A percentile compares a stretch with the other conserved stretches of the same genome.
These are phyloP conservation scores for Fusarium protoensiforme DNA, from an alignment of 2,329 filamentous ascomycete species.

Conservation along the genomic window DNA sequence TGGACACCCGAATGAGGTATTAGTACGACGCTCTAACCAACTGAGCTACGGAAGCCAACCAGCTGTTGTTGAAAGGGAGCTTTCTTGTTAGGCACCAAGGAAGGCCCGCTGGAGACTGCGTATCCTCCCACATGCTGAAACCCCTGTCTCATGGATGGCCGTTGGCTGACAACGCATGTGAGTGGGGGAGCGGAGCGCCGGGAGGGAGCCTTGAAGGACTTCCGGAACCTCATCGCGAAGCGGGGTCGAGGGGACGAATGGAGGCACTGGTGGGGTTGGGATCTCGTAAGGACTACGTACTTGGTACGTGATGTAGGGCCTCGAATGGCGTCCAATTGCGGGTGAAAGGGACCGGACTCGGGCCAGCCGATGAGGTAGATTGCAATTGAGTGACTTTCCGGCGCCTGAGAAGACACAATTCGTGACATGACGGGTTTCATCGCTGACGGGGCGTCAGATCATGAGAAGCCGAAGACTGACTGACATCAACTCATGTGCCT, in stretches of 20 bases:
- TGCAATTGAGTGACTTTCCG: conserved; percentile 12
- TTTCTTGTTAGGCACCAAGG: neutral
- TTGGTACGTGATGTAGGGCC: neutral
- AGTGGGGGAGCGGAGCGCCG: conserved; percentile 15
- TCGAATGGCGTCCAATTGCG: neutral
- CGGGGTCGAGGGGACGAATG: conserved; percentile 22
- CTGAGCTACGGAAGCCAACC: conserved; percentile 44
- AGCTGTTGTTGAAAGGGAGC: neutral
- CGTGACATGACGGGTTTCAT: conserved; percentile 5
- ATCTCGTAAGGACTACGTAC: conserved; percentile 17
- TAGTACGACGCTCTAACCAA: conserved; percentile 46
- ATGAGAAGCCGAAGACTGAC: conserved; percentile 9
- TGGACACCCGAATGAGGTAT: conserved; percentile 36
- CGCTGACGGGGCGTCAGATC: conserved; percentile 18
- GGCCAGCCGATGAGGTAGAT: neutral
- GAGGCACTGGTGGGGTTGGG: conserved; percentile 20
- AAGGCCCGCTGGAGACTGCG: neutral
- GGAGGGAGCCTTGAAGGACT: conserved; percentile 5
- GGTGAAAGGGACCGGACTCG: neutral
- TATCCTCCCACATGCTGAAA: neutral
- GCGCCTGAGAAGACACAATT: neutral
- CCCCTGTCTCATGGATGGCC: neutral
- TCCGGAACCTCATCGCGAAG: conserved; percentile 12
- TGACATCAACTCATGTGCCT: neutral
- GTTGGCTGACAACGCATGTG: conserved; percentile 6